A percentile compares a stretch with the other conserved stretches of the same genome.
These are phyloP conservation scores for Meira miltonrushii DNA, from an alignment of 1,284 basidiomycete species.

Conservation along the genomic window DNA sequence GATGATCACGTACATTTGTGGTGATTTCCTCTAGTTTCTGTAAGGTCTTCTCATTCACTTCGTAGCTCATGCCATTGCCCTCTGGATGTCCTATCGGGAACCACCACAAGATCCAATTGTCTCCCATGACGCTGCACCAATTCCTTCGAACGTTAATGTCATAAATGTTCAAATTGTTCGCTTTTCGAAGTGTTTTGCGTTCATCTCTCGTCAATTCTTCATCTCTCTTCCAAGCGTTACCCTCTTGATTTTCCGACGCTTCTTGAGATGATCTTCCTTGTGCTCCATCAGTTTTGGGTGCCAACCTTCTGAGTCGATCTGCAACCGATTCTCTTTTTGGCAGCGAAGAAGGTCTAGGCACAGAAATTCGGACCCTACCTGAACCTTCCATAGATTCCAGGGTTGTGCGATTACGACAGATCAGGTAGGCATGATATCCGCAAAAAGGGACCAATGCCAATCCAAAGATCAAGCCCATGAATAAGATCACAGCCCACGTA, in stretches of 20 bases:
- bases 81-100: slow-evolving; percentile 35
- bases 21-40: slow-evolving; percentile 30
- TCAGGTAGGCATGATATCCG: slow-evolving; percentile 48
- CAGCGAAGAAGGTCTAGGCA: not conserved
- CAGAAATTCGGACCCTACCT: slow-evolving; percentile 24
- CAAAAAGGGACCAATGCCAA: slow-evolving; percentile 42
- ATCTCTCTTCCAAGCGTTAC: slow-evolving; percentile 24
- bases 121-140: slow-evolving; percentile 38
- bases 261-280: not conserved
- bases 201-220: slow-evolving; percentile 34
- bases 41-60: slow-evolving; percentile 25
- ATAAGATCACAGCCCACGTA: slow-evolving; percentile 48
- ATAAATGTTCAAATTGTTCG: slow-evolving; percentile 43
- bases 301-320: slow-evolving; percentile 10
- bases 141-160: slow-evolving; percentile 33
- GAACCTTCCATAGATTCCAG: slow-evolving; percentile 53
- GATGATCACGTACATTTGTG: slow-evolving; percentile 17
- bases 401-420: slow-evolving; percentile 50
- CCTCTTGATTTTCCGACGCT: not conserved
- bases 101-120: slow-evolving; percentile 29
- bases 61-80: slow-evolving; percentile 24
- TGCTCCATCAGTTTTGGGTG: not conserved
- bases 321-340: slow-evolving; percentile 3
- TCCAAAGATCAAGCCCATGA: slow-evolving; percentile 43
- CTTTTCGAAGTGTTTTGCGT: slow-evolving; percentile 30